Percentiles rank a stretch among this genome's conserved stretches.
These are phyloP conservation scores for Aspergillus incahuasiensis DNA, from an alignment of 495 filamentous ascomycete genomes.

Conservation along the genomic window DNA sequence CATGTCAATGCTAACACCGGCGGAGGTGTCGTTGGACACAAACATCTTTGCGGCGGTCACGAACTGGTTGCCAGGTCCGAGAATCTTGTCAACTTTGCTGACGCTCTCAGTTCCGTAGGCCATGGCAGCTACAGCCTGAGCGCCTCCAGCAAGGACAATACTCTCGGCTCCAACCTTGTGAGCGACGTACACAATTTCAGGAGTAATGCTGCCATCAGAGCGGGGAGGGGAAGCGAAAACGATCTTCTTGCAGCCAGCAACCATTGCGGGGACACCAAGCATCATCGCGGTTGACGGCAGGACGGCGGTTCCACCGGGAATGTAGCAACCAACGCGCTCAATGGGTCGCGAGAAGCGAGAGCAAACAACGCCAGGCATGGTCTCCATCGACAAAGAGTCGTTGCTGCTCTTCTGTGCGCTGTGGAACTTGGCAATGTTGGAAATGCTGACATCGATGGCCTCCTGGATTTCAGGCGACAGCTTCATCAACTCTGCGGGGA, in stretches of 20 bases:
- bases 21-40: conserved; percentile 92
- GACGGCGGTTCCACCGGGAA: conserved; percentile 93
- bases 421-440: conserved; percentile 93
- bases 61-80: conserved; percentile 97
- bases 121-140: conserved; percentile 84
- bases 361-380: conserved; percentile 95
- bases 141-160: conserved; percentile 92
- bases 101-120: conserved; percentile 67
- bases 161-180: conserved; percentile 94
- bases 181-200: conserved; percentile 96
- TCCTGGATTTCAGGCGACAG: conserved; percentile 73
- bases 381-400: conserved; percentile 77
- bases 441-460: conserved; percentile 89
- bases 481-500: conserved; percentile 78
- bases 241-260: conserved; percentile 95
- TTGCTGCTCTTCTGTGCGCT: conserved; percentile 74
- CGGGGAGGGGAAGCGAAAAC: conserved; percentile 89
- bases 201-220: conserved; percentile 82
- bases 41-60: conserved; percentile 98
- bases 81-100: conserved; percentile 96
- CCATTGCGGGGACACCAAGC: conserved; percentile 95
- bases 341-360: conserved; percentile 90
- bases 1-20: conserved; percentile 96
- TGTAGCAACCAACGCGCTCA: conserved; percentile 89
- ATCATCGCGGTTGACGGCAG: conserved; percentile 94